These are phyloP conservation scores for Obelidium mucronatum DNA, from an alignment of 192 early-diverging fungal species.

Conservation along the genomic window DNA sequence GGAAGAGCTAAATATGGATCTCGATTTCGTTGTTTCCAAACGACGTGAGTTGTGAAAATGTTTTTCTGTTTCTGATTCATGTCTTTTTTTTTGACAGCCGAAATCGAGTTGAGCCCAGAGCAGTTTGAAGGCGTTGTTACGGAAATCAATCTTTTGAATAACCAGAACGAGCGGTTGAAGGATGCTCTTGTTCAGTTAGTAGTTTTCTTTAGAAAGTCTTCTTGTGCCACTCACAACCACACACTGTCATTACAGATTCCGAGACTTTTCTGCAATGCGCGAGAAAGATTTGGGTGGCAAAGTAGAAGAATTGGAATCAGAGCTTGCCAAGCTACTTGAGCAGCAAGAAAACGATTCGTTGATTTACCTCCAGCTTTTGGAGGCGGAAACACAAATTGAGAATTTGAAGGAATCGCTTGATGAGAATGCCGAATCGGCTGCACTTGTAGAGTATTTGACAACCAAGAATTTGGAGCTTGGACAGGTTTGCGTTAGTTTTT, in stretches of 20 bases:
- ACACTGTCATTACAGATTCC: constrained; percentile 61
- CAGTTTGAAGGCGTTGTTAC: constrained; percentile 32
- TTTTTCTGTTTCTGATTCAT: too few relatives aligned
- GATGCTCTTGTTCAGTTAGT: constrained; percentile 83
- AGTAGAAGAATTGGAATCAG: constrained; percentile 77
- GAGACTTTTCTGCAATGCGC: constrained; percentile 77
- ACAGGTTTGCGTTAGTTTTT: too few relatives aligned
- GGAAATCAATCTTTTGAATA: constrained; percentile 72
- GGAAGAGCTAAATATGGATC: constrained; percentile 75
- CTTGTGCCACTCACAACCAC: too few relatives aligned
- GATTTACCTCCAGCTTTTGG: constrained; percentile 60
- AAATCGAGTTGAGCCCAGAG: constrained; percentile 6
- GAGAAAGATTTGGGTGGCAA: constrained; percentile 71
- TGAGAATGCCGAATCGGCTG: constrained; percentile 81
- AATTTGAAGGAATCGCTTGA: constrained; percentile 84
- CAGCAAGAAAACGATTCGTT: constrained; percentile 63
- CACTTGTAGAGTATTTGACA: constrained; percentile 82
- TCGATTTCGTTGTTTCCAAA: constrained; percentile 53
- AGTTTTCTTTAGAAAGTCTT: too few relatives aligned
- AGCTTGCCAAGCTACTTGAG: constrained; percentile 64
- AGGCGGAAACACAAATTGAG: constrained; percentile 80
- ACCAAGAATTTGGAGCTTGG: constrained; percentile 83
- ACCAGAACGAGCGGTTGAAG: constrained; percentile 87
- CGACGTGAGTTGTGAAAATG: not conserved
- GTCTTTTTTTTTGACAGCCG: too few relatives aligned